These are phyloP conservation scores for Hypsizygus marmoreus DNA, from an alignment of 768 basidiomycete genomes.

Conservation along the genomic window DNA sequence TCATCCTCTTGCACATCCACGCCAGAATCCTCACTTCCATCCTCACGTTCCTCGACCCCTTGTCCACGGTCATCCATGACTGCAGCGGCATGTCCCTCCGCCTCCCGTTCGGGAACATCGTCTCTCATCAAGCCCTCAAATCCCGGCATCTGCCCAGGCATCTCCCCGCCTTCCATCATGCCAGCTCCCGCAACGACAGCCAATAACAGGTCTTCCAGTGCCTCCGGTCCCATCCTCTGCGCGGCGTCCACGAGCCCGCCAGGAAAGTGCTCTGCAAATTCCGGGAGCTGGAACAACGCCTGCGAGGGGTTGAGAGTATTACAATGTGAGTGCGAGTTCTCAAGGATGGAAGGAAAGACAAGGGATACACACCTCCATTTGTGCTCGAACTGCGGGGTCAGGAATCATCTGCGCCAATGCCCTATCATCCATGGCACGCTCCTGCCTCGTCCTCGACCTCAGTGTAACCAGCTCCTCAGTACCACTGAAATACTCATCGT, in stretches of 20 bases:
- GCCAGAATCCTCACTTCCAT: slow-evolving; percentile 22
- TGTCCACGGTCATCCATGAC: slow-evolving; percentile 17
- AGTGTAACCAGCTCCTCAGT: slow-evolving; percentile 51
- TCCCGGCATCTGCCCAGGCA: slow-evolving; percentile 7
- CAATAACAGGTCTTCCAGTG: slow-evolving; percentile 61
- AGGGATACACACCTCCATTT: slow-evolving; percentile 33
- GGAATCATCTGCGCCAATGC: slow-evolving; percentile 58
- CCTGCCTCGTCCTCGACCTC: slow-evolving; percentile 34
- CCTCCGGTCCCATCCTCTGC: slow-evolving; percentile 55
- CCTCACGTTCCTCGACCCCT: slow-evolving; percentile 22
- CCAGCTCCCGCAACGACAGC: slow-evolving; percentile 38
- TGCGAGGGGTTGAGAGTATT: too few relatives aligned
- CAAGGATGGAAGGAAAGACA: not conserved
- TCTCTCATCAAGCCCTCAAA: too few relatives aligned
- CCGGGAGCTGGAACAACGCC: slow-evolving; percentile 59
- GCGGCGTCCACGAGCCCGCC: slow-evolving; percentile 69
- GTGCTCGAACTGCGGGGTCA: slow-evolving; percentile 55
- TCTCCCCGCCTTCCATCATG: slow-evolving; percentile 25
- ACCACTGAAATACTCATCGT: slow-evolving; percentile 73
- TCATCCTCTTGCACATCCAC: slow-evolving; percentile 19
- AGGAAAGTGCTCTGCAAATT: slow-evolving; percentile 57
- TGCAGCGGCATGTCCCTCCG: slow-evolving; percentile 5
- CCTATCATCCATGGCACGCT: slow-evolving; percentile 50
- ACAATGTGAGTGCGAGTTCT: not conserved
- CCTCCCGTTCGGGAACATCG: not conserved